Evolutionary conservation across 306 rosid genomes (phyloP), one percentile per base, ranked within the genome.

Genomic region (Cicer chorassanicum): DNA sequence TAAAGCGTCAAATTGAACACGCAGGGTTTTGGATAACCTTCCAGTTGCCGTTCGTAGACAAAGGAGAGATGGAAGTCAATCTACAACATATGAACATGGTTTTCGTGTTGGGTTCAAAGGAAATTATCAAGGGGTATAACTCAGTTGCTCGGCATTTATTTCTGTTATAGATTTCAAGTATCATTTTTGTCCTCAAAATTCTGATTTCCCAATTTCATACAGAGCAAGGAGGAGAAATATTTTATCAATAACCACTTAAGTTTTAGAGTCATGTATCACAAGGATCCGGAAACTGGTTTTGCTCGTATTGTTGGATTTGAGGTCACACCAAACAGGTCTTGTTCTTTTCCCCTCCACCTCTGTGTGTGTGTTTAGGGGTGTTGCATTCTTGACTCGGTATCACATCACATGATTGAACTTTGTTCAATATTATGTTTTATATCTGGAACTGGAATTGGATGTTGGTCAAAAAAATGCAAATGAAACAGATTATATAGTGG

Each of bases 261-360:
- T 84, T 95, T 92, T 83, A 87, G 99, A 81, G 97, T 95, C 75
- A 95, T 88, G 97, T 95, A 80, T 84, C 99, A 95, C 89, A 89
- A 86, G 85, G 99, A 95, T 73, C 86, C 89, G 9, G 99, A 90
- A 76, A 88, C 97, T 1, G 98, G 93, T 79, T 64, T 85, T 78
- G 93, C 99, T 80, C 94, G 98, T 73, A 90, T 95, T 71, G 99
- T 95, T 70, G 99, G 99, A 74, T 95, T 95, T 85, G 99, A 95
- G 84, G 98, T 95, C 66, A 87, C 98, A 18, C 93, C 99, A 76
- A 89, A 87, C 89, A 95, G 99, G 99, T 92, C 76, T 70, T 44
- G 16, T 76, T 55, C 77, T 74, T 59, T 51, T 43, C 54, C 44
- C 24, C 19, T 48, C 51, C 9, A 13, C 10, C 60, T 70, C 29